Percentiles rank a stretch among this genome's conserved stretches.
These are phyloP conservation scores for Gossypium gossypioides DNA, from an alignment of 441 rosid genomes.

Conservation along the genomic window DNA sequence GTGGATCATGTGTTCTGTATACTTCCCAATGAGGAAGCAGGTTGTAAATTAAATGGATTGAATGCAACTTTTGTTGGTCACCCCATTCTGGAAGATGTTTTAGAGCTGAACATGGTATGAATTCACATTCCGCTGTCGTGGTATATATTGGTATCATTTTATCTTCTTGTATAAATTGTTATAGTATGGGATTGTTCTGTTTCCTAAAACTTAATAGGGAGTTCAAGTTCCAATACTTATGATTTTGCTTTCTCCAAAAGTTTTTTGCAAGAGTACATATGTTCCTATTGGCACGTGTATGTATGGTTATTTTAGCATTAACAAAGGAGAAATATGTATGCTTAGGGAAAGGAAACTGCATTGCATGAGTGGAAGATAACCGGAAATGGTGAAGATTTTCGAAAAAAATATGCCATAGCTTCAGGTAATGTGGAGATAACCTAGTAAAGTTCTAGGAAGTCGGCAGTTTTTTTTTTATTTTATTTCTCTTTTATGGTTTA, in stretches of 20 bases:
- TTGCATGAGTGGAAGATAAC: conserved; percentile 35
- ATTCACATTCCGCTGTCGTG: neutral
- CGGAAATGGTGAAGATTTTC: conserved; percentile 36
- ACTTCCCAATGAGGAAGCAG: conserved; percentile 64
- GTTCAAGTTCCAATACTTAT: neutral
- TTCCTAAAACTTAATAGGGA: neutral
- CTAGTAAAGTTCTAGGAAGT: conserved; percentile 5
- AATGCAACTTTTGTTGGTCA: conserved; percentile 79
- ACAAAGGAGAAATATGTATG: conserved; percentile 11
- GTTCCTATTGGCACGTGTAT: neutral
- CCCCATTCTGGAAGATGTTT: conserved; percentile 68
- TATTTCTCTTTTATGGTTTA: neutral
- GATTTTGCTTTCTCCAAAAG: neutral
- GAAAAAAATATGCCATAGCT: conserved; percentile 34
- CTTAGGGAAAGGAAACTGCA: conserved; percentile 37
- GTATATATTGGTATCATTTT: neutral
- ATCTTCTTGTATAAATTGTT: neutral
- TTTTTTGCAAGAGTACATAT: neutral
- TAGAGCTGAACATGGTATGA: conserved; percentile 46
- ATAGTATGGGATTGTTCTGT: neutral
- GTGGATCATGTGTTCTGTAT: conserved; percentile 85
- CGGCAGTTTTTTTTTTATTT: neutral
- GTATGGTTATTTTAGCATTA: conserved; percentile 3
- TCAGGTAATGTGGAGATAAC: conserved; percentile 36
- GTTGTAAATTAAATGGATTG: conserved; percentile 55